These are phyloP conservation scores for Parsonsia alboflavescens DNA, from an alignment of 257 asterid genomes.

Conservation along the genomic window DNA sequence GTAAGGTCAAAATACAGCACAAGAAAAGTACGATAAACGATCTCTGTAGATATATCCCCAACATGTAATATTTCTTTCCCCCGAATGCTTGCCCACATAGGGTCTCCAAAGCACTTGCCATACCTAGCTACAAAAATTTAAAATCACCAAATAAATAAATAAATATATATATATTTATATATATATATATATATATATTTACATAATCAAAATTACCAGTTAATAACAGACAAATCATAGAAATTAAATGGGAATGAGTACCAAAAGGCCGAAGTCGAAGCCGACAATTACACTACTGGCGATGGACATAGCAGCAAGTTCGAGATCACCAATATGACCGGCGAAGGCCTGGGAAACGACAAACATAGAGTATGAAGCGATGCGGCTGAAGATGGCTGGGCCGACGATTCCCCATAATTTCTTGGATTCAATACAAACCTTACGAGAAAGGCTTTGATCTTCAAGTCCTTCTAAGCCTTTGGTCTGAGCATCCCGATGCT, in stretches of 20 bases:
- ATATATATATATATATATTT: too few relatives aligned
- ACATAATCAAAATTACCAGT: too few relatives aligned
- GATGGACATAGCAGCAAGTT: slow-evolving; percentile 79
- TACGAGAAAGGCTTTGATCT: slow-evolving; percentile 1
- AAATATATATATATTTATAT: too few relatives aligned
- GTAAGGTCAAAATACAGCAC: slow-evolving; percentile 43
- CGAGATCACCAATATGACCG: slow-evolving; percentile 87
- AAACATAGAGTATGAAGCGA: slow-evolving; percentile 67
- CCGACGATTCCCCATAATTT: slow-evolving; percentile 83
- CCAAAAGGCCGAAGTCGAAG: slow-evolving; percentile 79
- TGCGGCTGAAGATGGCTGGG: slow-evolving; percentile 79
- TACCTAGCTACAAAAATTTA: slow-evolving; percentile 44
- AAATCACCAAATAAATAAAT: too few relatives aligned
- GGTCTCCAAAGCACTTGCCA: slow-evolving; percentile 93
- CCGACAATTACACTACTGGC: slow-evolving; percentile 56
- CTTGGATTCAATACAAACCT: slow-evolving; percentile 43
- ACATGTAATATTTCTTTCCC: slow-evolving; percentile 66
- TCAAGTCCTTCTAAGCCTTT: neutral
- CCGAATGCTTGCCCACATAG: slow-evolving; percentile 94
- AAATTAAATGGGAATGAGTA: too few relatives aligned
- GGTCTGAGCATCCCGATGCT: too few relatives aligned
- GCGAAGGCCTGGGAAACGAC: slow-evolving; percentile 79
- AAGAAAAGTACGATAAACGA: slow-evolving; percentile 59
- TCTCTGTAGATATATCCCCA: slow-evolving; percentile 80
- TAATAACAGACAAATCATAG: too few relatives aligned